Conservation (phyloP, 2,329 filamentous ascomycete genomes). For the Pseudogymnoascus verrucosus region DNA sequence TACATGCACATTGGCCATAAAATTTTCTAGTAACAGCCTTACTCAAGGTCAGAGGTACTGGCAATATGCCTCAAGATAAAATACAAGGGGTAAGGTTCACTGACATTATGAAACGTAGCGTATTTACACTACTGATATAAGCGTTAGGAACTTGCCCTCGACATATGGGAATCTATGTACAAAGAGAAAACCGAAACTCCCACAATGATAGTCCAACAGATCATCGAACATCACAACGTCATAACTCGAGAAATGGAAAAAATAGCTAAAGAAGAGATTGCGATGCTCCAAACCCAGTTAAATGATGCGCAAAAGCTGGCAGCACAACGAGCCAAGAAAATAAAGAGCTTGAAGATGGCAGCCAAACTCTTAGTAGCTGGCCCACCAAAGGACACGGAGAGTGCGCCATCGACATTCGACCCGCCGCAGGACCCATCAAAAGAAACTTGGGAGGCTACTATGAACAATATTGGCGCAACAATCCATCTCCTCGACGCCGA, state of each 20-base stretch:
- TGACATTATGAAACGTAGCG: neutral
- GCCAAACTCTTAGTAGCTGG: neutral
- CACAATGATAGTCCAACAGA: neutral
- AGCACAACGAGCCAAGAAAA: neutral
- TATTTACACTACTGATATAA: neutral
- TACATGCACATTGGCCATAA: neutral
- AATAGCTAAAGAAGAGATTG: neutral
- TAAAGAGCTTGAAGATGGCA: neutral
- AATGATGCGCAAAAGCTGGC: neutral
- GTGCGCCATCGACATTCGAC: neutral
- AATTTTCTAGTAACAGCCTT: neutral
- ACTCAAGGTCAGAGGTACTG: neutral
- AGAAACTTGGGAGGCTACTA: neutral
- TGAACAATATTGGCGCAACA: neutral
- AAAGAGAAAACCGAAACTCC: neutral
- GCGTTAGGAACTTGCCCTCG: neutral
- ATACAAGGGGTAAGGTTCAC: neutral
- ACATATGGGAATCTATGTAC: neutral
- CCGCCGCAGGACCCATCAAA: neutral
- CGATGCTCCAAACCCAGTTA: neutral
- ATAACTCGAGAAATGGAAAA: neutral
- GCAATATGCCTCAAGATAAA: neutral
- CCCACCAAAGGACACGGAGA: neutral
- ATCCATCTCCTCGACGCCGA: neutral
- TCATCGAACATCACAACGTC: neutral